Conservation (phyloP, 192 early-diverging fungal genomes). For the Coemansia sp. region DNA sequence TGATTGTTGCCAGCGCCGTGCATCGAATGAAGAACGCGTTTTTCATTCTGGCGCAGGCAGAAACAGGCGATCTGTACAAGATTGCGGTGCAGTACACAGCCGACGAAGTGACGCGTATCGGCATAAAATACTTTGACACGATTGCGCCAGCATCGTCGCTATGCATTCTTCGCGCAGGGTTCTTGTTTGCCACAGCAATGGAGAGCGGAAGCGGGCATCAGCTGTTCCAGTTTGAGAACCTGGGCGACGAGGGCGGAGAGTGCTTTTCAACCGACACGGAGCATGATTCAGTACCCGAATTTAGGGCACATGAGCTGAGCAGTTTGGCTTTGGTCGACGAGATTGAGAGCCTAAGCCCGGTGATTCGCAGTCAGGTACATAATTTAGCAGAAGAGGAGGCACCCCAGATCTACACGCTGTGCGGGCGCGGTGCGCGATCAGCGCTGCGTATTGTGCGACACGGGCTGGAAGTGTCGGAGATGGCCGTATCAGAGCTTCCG, state of each 20-base stretch:
- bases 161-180: constrained; percentile 88
- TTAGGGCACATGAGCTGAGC: constrained; percentile 73
- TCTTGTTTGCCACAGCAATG: constrained; percentile 85
- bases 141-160: constrained; percentile 78
- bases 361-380: constrained; percentile 81
- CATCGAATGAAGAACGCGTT: constrained; percentile 88
- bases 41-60: constrained; percentile 88
- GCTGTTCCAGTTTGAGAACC: constrained; percentile 89
- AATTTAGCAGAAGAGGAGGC: constrained; percentile 90
- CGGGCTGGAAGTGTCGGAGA: constrained; percentile 88
- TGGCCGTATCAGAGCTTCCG: constrained; percentile 90
- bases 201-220: constrained; percentile 84
- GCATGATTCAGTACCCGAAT: constrained; percentile 54
- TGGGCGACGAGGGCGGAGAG: constrained; percentile 78
- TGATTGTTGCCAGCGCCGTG: constrained; percentile 83
- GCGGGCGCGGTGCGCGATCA: constrained; percentile 78
- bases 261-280: neutral
- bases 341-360: constrained; percentile 75
- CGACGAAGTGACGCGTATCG: constrained; percentile 64
- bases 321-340: constrained; percentile 93
- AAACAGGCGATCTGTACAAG: constrained; percentile 93
- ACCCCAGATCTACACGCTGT: constrained; percentile 90
- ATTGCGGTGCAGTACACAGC: constrained; percentile 79
- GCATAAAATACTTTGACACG: constrained; percentile 94
- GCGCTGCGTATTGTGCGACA: constrained; percentile 88